Evolutionary conservation across 306 rosid genomes (phyloP).

Genomic region (Casuarina equisetifolia): DNA sequence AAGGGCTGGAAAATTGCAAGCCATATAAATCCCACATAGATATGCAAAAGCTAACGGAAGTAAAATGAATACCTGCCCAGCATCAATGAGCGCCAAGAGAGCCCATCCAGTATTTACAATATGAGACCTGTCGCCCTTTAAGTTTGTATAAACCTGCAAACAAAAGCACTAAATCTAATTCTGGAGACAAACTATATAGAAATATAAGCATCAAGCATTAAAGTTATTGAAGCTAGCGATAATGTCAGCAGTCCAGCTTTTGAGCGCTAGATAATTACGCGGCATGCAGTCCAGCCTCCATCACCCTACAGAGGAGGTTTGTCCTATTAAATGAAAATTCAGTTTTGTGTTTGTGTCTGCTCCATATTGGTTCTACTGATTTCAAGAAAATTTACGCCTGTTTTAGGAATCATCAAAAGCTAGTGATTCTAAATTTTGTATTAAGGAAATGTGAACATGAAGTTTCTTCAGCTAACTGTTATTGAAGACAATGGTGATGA

Average conservation of each 20-base stretch:
- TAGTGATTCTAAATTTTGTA: too few relatives aligned
- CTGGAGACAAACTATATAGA: constrained; percentile 7
- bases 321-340: too few relatives aligned
- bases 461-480: too few relatives aligned
- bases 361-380: too few relatives aligned
- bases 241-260: too few relatives aligned
- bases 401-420: too few relatives aligned
- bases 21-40: background rate
- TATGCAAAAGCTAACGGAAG: background rate
- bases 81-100: constrained; percentile 68
- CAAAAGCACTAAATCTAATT: constrained; percentile 8
- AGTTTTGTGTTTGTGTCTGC: too few relatives aligned
- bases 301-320: background rate
- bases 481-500: too few relatives aligned
- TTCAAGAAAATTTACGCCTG: too few relatives aligned
- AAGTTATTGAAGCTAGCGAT: background rate
- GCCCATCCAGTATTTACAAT: constrained; percentile 85
- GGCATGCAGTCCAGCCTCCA: too few relatives aligned
- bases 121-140: constrained; percentile 63
- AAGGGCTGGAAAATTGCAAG: background rate
- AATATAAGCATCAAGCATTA: constrained; percentile 13
- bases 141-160: constrained; percentile 67
- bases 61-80: constrained; percentile 64
- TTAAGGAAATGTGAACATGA: too few relatives aligned
- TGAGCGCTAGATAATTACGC: too few relatives aligned